Evolutionary conservation across 352 stramenopile genomes (phyloP), one percentile per base, ranked within the genome.

Genomic region (Phytophthora tubulina): DNA sequence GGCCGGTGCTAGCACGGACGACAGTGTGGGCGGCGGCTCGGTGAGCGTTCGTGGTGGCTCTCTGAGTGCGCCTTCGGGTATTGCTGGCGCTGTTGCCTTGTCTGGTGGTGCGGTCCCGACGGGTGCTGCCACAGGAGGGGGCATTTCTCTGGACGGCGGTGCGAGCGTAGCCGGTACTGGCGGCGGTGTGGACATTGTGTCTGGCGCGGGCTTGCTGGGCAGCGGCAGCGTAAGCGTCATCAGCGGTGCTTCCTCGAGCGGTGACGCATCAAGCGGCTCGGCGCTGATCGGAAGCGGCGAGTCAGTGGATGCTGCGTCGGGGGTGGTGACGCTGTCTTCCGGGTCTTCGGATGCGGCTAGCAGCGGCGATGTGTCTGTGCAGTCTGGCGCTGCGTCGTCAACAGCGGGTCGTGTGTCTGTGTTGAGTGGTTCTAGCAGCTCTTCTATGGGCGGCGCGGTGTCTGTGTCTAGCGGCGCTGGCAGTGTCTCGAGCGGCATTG

Each of bases 91-190:
- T 51, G 41, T 72, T 30, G 32, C 39, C 17, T 54, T 76, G 50
- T 59, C 69, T 32, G 69, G 62, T 33, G 69, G 69, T 66, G 50
- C 35, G 21, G 70, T 50, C 10, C 68, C 41, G 35, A 70, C 53
- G 8, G 67, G 66, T 13, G n/a, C 57, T 15, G 64, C 59, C 32
- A 42, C 15, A 2, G 57, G 57, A 65, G 57, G 57, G 21, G 38
- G 45, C 45, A 14, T 65, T 60, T 59, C 46, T 53, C 21, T 67
- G 36, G 59, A 38, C 46, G 52, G 60, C 21, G 50, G 60, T 9
- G 45, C 32, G 55, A 67, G 51, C 30, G 60, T 13, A 14, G 14
- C 57, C 50, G 64, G 58, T 27, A 31, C 30, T 17, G 52, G 66
- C 27, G 58, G 57, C 15, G 27, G 15, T 21, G 51, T 73, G 42